Base-by-base conservation (phyloP, 768 basidiomycete genomes). In the Rhodotorula paludigena region DNA sequence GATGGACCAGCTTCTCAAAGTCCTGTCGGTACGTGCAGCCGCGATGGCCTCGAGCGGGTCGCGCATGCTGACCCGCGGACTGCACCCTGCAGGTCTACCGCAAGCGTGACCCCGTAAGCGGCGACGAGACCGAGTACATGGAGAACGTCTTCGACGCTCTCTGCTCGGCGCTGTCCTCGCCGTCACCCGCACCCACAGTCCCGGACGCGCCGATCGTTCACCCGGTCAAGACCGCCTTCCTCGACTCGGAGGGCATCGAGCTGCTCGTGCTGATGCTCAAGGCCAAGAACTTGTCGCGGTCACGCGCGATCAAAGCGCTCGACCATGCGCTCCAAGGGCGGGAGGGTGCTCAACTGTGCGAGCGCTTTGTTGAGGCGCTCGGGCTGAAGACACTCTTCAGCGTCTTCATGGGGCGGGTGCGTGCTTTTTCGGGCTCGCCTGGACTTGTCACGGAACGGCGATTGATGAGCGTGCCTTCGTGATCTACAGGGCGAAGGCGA, bases 221-320 rank as follows among this genome's bases (percentile, higher is more conserved):
- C 21, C 81, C 85, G 54, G 85, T 88, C 77, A 98, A 97, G 78
- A 78, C 82, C 25, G 79, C 86, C 7, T 98, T 99, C 79, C 80
- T 92, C n/a, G 84, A 86, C 16, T 87, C 87, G 28, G 96, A 99
- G 78, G 96, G 96, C 3, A 85, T 92, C 21, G 96, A 99, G 74
- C 83, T 99, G 41, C 97, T 98, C 92, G 84, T 96, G n/a, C 82
- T 98, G 70, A 89, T 96, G 84, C 92, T 97, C 88, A 94, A 89
- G 92, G 93, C 73, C 41, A 61, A 61, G 48, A 52, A 63, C 62
- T 55, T 66, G 18, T 51, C 45, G 15, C 36, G 60, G 23, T 45
- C 44, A 20, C 12, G 66, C 11, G 39, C 74, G 92, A 90, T 97
- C 80, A 99, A 98, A 77, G 85, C 88, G 2, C 81, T 99, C 18